These are phyloP conservation scores for Prinsepia uniflora DNA, from an alignment of 306 rosid genomes.

Conservation along the genomic window DNA sequence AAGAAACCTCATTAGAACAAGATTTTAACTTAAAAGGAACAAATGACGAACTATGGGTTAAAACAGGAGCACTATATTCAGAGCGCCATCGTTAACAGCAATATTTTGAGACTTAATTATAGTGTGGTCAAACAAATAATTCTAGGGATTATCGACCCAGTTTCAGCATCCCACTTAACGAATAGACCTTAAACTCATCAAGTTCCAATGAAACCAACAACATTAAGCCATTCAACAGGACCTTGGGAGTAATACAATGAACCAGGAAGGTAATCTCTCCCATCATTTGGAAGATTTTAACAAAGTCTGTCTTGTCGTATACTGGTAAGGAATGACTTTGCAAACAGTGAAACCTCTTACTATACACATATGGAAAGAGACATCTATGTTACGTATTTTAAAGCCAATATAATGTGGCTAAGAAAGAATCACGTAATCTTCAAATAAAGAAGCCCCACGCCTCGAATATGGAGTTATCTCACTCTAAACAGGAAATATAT, in stretches of 20 bases:
- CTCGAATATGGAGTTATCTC: not conserved
- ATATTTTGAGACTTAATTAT: conserved; percentile 9
- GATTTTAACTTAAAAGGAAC: conserved; percentile 16
- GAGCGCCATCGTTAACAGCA: conserved; percentile 3
- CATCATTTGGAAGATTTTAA: not conserved
- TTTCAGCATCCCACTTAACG: conserved; percentile 15
- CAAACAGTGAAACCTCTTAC: conserved; percentile 1
- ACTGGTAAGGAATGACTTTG: not conserved
- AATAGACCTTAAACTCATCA: conserved; percentile 1
- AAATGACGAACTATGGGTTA: not conserved
- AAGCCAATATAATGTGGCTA: not conserved
- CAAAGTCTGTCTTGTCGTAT: not conserved
- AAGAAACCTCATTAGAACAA: conserved; percentile 9
- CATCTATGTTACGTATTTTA: conserved; percentile 12
- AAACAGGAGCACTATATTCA: conserved; percentile 13
- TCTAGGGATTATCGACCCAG: conserved; percentile 3
- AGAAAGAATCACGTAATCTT: conserved; percentile 1
- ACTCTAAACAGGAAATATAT: not conserved
- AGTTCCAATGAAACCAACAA: conserved; percentile 12
- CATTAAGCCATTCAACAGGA: conserved; percentile 5
- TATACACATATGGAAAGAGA: not conserved
- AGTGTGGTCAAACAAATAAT: conserved; percentile 20
- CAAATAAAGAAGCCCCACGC: not conserved
- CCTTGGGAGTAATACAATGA: conserved; percentile 5
- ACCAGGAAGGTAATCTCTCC: conserved; percentile 18